Base-by-base conservation (phyloP, 768 basidiomycete genomes). In the Calocybe indica region DNA sequence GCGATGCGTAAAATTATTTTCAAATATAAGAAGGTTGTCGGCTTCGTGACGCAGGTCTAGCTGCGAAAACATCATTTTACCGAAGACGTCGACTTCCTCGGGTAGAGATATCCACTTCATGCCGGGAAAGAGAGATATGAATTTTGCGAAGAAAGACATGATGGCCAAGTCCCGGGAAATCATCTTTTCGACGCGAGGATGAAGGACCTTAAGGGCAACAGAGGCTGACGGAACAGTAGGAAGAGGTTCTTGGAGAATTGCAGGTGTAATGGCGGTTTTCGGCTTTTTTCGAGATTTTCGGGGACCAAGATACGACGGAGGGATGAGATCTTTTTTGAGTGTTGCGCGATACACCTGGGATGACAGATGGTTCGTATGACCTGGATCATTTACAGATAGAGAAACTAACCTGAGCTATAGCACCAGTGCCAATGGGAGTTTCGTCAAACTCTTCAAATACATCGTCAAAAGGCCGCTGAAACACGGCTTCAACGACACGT, bases 51-150 rank as follows among this genome's bases (percentile, higher is more conserved):
- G 76, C 40, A 99, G 70, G 65, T 98, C 92, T 14, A 98, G 76
- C 63, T 99, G 96, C 55, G 83, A 87, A 60, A 81, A 78, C 96
- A 99, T 99, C 92, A 99, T 95, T 31, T 74, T 67, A 6, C 96
- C 96, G 63, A 99, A 99, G 3, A 95, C 91, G 15, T 80, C 70
- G 6, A 98, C 95, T 64, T 99, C 96, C 58, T 99, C 91, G 0
- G 93, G 89, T 12, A 99, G 75, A 6, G 92, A 96, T 41, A 99
- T 67, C 96, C 96, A 99, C 55, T 92, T 78, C 85, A 96, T 92
- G 28, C 92, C 92, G 0, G 96, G 96, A 46, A 98, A 64, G 29
- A 85, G 43, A 44, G 89, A 79, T 50, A 98, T 74, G 50, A 78
- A 65, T 36, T 75, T 74, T 28, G 95, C 92, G 61, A 98, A 97